Evolutionary conservation across 495 filamentous ascomycete species (phyloP), one percentile per base, ranked within the genome.

Genomic region (Penicillium crystallinum): DNA sequence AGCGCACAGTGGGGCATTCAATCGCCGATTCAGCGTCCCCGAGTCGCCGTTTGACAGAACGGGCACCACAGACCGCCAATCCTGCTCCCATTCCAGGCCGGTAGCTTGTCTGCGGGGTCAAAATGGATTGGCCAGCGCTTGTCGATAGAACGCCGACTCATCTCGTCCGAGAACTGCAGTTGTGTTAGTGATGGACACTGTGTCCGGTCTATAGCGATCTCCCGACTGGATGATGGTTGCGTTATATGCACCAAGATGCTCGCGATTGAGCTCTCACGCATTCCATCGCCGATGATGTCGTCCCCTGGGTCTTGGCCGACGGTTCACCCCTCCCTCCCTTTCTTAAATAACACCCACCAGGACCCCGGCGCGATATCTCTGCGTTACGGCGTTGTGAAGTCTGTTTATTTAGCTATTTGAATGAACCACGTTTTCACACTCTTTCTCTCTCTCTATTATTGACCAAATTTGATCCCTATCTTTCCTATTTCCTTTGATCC

Each of bases 211-310:
- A 48, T 57, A 29, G 58, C 58, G 58, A 58, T 17, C 35, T 41
- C 52, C 56, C 49, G 59, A 61, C 56, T 65, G 59, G 62, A 44
- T 25, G 19, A 15, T 53, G 59, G 52, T 65, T 61, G 59, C 62
- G 62, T 63, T 65, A 65, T 65, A 59, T 61, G 59, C 52, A 54
- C 44, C 37, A 58, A 58, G 54, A 55, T 60, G 52, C 55, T 58
- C 53, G 43, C 18, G 33, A 54, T 43, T 3, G 14, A 15, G 34
- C n/a, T 5, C 51, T 36, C 49, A 58, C 49, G 45, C 58, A 55
- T 64, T 55, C 54, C 22, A 6, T 48, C 46, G 33, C n/a, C 33
- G 46, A 48, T 51, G 46, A 35, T 25, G 27, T 55, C 46, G 53
- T 50, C n/a, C 44, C 41, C 30, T 37, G 19, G 11, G 23, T 27